Base-by-base conservation (phyloP, 2,329 filamentous ascomycete species). In the Stenocarpella maydis region DNA sequence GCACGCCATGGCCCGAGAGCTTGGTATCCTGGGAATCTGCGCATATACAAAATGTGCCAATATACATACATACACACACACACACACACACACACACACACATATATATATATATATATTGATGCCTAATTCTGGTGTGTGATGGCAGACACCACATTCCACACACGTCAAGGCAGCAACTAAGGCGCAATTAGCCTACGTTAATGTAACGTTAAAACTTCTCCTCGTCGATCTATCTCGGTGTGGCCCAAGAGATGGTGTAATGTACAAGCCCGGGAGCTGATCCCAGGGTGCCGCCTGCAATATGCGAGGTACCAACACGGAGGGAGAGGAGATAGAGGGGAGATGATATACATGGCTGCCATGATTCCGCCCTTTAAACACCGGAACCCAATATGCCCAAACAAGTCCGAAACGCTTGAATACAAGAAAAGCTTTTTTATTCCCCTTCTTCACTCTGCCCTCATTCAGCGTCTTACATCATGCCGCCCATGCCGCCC, bases 401-500 rank as follows among this genome's bases (percentile, higher is more conserved):
- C 80, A 79, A 75, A 78, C 80, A 77, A 75, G 34, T 53, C 63
- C 58, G 45, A 69, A 72, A 74, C 76, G 76, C 76, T 77, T 73
- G 75, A 76, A 77, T 74, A 73, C 71, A 74, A 73, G 69, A 69
- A 69, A 68, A 70, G 58, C 39, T 67, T 72, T 69, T 63, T 61
- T 37, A 2, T 12, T 10, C 34, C 64, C 31, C 31, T 9, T 9
- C 31, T 34, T 34, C 9, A 45, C 47, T 55, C 39, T 41, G 61
- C 31, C 49, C 65, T 43, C 55, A 31, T 50, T 72, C 50, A 72
- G 69, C 58, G 71, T 79, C 76, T 86, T 86, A 88, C 86, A 88
- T 88, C 86, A 88, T 88, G 68, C 85, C 85, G n/a, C 86, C 87
- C 87, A 89, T 84, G 28, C 80, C 80, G 14, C 81, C 80, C 80